Percentiles rank a stretch among this genome's conserved stretches.
Evolutionary conservation across 2,329 filamentous ascomycete species (phyloP).

Genomic region (Xylaria sp.): DNA sequence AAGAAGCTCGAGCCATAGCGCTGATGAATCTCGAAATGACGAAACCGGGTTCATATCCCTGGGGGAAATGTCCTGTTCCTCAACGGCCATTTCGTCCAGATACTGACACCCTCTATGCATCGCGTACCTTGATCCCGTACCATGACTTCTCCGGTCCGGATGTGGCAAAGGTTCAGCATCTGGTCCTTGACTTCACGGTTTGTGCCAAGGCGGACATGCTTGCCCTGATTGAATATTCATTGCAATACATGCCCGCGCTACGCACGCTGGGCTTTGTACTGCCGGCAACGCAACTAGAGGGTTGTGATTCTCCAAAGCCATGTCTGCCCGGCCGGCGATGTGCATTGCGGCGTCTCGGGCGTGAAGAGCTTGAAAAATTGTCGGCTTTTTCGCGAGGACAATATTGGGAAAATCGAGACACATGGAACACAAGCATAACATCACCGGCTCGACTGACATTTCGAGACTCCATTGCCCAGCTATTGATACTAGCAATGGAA

Average conservation of each 20-base stretch:
- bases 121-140: background rate
- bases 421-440: constrained; percentile 6
- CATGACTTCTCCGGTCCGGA: background rate
- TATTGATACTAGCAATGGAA: too few relatives aligned
- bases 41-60: background rate
- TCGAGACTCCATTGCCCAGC: too few relatives aligned
- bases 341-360: background rate
- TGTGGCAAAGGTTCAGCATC: background rate
- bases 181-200: background rate
- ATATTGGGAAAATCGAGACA: too few relatives aligned
- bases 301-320: background rate
- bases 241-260: background rate
- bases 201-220: background rate
- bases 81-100: constrained; percentile 26
- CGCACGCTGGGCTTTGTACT: background rate
- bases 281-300: background rate
- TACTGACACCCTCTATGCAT: constrained; percentile 26
- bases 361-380: background rate
- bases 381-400: background rate
- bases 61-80: constrained; percentile 14
- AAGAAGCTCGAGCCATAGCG: constrained; percentile 18
- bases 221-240: background rate
- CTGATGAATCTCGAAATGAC: background rate
- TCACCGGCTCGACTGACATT: too few relatives aligned
- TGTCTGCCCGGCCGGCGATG: constrained; percentile 8